Conservation (phyloP, 805 yeast genomes). For the Yueomyces sinensis region DNA sequence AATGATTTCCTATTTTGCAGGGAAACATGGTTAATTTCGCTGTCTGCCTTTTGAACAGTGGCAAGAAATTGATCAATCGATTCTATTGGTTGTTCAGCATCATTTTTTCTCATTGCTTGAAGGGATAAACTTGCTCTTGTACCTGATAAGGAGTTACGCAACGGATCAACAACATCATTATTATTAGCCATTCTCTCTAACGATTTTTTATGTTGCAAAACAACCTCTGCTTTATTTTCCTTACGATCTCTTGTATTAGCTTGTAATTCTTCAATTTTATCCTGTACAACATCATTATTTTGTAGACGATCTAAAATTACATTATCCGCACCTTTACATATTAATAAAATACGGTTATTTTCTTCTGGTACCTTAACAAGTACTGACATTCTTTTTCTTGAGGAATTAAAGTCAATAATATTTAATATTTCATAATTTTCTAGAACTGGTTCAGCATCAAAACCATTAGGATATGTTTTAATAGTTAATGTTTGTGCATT, state of each 20-base stretch:
- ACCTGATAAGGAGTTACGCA: conserved; percentile 20
- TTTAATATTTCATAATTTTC: conserved; percentile 70
- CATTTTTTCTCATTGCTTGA: conserved; percentile 20
- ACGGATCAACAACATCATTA: conserved; percentile 15
- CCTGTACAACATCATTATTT: conserved; percentile 41
- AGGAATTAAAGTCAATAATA: conserved; percentile 71
- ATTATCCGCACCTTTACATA: conserved; percentile 96
- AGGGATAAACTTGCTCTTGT: conserved; percentile 19
- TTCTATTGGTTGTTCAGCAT: conserved; percentile 20
- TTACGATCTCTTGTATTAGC: conserved; percentile 48
- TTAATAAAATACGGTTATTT: conserved; percentile 45
- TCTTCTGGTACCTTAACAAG: conserved; percentile 60
- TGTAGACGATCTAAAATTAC: conserved; percentile 65
- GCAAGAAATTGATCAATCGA: conserved; percentile 40
- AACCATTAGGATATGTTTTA: conserved; percentile 75
- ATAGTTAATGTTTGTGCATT: conserved; percentile 46
- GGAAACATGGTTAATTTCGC: conserved; percentile 42
- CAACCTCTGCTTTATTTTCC: conserved; percentile 62
- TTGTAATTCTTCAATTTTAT: conserved; percentile 53
- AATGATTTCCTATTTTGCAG: conserved; percentile 42
- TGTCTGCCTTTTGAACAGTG: conserved; percentile 31
- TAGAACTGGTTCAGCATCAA: conserved; percentile 44
- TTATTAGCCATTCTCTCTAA: conserved; percentile 22
- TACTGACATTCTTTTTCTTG: conserved; percentile 91
- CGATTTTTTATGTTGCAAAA: conserved; percentile 45